Percentiles rank a stretch among this genome's conserved stretches.
phyloP scores from a whole-genome alignment of 352 stramenopile species.

The Phytopythium ostracodes region DNA sequence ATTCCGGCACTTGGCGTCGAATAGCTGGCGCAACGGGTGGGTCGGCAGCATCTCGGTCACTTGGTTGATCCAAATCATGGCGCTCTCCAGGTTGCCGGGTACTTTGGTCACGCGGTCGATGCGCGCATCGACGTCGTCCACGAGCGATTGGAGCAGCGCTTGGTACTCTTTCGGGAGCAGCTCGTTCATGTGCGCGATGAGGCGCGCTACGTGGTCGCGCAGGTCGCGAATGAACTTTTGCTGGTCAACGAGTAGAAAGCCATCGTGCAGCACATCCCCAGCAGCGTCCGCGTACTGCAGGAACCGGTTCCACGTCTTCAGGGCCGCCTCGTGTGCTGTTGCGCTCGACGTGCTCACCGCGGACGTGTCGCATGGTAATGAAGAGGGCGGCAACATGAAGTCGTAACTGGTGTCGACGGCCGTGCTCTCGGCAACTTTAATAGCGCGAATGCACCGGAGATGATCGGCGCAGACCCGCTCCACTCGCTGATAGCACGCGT shows the following conservation, averaged over 20 bases:
- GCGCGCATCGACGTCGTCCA: conserved; percentile 44
- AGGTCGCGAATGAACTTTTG: conserved; percentile 30
- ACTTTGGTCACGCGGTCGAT: conserved; percentile 66
- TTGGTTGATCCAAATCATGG: conserved; percentile 40
- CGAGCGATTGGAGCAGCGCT: conserved; percentile 35
- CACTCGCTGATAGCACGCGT: conserved; percentile 28
- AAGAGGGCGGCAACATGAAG: neutral
- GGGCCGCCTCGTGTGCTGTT: conserved; percentile 35
- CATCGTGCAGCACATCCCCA: conserved; percentile 36
- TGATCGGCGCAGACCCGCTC: conserved; percentile 28
- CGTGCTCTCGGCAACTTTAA: conserved; percentile 27
- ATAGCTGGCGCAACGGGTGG: conserved; percentile 38
- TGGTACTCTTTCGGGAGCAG: conserved; percentile 48
- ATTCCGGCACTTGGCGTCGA: conserved; percentile 55
- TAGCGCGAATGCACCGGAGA: conserved; percentile 23
- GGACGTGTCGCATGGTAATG: neutral
- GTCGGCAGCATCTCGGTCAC: conserved; percentile 52
- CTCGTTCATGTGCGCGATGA: conserved; percentile 36
- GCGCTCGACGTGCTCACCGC: conserved; percentile 12
- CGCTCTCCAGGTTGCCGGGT: conserved; percentile 44
- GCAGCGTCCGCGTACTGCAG: conserved; percentile 28
- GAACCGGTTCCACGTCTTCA: conserved; percentile 34
- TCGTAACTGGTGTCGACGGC: neutral
- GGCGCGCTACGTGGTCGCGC: conserved; percentile 19
- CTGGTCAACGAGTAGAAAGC: conserved; percentile 55